Evolutionary conservation across 495 filamentous ascomycete species (phyloP).

Genomic region (Amorphotheca resinae): DNA sequence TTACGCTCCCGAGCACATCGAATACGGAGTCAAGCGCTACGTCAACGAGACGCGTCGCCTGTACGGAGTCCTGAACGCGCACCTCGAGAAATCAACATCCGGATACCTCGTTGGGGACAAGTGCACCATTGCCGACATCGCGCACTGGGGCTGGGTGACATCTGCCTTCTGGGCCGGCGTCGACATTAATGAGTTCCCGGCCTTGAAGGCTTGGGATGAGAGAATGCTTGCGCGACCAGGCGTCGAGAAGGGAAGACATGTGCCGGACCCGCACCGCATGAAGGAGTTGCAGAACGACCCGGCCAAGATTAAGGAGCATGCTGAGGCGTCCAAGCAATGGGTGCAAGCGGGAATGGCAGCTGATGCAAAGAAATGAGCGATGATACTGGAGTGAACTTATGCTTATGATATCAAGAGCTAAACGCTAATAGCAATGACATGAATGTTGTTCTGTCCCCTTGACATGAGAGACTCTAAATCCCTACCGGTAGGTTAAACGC

Average conservation of each 20-base stretch:
- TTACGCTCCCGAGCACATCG: constrained; percentile 78
- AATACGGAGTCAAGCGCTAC: constrained; percentile 78
- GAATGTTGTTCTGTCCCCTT: too few relatives aligned
- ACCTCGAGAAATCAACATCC: constrained; percentile 48
- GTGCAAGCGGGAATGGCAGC: constrained; percentile 50
- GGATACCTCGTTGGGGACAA: constrained; percentile 70
- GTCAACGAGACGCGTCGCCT: constrained; percentile 68
- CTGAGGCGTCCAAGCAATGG: constrained; percentile 40
- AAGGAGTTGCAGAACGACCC: constrained; percentile 33
- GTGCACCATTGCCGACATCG: constrained; percentile 74
- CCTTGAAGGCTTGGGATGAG: constrained; percentile 52
- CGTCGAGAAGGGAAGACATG: constrained; percentile 66
- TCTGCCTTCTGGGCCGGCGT: constrained; percentile 54
- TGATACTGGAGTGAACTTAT: too few relatives aligned
- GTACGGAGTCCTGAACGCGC: constrained; percentile 65
- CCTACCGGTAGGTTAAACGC: too few relatives aligned
- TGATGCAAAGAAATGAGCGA: constrained; percentile 29
- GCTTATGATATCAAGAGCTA: too few relatives aligned
- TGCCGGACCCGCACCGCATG: constrained; percentile 56
- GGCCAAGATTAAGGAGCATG: constrained; percentile 38
- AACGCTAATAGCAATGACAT: too few relatives aligned
- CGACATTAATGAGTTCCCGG: constrained; percentile 64
- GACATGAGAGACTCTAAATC: too few relatives aligned
- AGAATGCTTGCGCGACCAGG: constrained; percentile 51
- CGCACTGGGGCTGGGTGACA: constrained; percentile 29